Evolutionary conservation across 1,284 basidiomycete genomes (phyloP).

Genomic region (Ganoderma resinaceum): DNA sequence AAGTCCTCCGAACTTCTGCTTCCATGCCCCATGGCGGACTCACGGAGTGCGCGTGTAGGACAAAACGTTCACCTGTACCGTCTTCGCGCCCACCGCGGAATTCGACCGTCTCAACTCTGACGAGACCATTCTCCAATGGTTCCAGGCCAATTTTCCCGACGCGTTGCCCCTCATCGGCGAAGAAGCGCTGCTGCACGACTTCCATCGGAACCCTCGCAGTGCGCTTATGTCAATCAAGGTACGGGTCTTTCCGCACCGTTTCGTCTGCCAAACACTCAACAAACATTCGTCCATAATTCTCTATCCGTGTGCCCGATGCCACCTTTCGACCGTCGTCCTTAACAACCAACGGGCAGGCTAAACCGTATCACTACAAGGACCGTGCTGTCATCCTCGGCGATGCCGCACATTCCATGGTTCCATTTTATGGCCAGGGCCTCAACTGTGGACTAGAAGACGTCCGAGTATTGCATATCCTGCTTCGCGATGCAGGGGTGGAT

Average conservation of each 20-base stretch:
- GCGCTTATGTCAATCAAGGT: slow-evolving; percentile 94
- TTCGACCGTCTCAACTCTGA: slow-evolving; percentile 73
- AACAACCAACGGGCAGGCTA: slow-evolving; percentile 56
- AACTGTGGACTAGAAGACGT: slow-evolving; percentile 99
- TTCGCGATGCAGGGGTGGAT: slow-evolving; percentile 74
- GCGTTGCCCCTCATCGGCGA: slow-evolving; percentile 87
- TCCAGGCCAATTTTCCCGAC: slow-evolving; percentile 87
- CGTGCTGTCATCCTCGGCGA: slow-evolving; percentile 92
- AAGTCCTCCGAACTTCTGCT: slow-evolving; percentile 33
- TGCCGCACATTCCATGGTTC: slow-evolving; percentile 96
- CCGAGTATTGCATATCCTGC: slow-evolving; percentile 81
- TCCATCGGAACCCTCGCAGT: slow-evolving; percentile 85
- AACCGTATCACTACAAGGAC: slow-evolving; percentile 91
- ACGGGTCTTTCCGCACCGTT: slow-evolving; percentile 39
- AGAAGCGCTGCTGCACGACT: slow-evolving; percentile 77
- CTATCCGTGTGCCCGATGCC: slow-evolving; percentile 18
- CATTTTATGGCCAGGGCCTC: slow-evolving; percentile 98
- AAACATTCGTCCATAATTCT: slow-evolving; percentile 3
- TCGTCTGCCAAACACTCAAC: slow-evolving; percentile 12
- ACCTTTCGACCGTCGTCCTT: slow-evolving; percentile 12
- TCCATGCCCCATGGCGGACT: slow-evolving; percentile 36
- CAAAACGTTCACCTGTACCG: slow-evolving; percentile 88
- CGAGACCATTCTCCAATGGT: slow-evolving; percentile 77
- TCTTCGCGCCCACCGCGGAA: slow-evolving; percentile 89
- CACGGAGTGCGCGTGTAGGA: slow-evolving; percentile 56